Conservation (phyloP, 2,329 filamentous ascomycete genomes). For the Simplicillium sp. region DNA sequence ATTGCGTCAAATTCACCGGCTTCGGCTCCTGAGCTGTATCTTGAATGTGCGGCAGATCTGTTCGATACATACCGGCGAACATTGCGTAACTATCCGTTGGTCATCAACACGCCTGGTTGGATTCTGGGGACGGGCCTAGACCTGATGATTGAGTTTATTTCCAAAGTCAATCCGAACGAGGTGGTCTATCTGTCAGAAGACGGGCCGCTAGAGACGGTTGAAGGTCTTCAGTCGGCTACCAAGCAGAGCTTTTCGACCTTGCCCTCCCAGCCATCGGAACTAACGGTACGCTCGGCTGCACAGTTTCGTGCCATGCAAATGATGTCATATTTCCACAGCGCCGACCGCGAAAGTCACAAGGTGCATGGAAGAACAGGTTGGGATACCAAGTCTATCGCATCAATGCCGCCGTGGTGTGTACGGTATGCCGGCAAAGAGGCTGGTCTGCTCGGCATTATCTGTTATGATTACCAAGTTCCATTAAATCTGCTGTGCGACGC, state of each 20-base stretch:
- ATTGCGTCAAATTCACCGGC: slow-evolving; percentile 56
- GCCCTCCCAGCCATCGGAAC: slow-evolving; percentile 49
- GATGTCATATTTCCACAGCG: slow-evolving; percentile 68
- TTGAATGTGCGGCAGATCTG: slow-evolving; percentile 55
- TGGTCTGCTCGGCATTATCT: slow-evolving; percentile 56
- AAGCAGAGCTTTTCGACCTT: slow-evolving; percentile 38
- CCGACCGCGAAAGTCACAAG: slow-evolving; percentile 5
- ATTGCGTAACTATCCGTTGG: slow-evolving; percentile 40
- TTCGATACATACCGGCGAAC: slow-evolving; percentile 44
- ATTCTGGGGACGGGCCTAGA: slow-evolving; percentile 61
- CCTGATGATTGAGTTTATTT: slow-evolving; percentile 49
- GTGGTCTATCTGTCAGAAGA: slow-evolving; percentile 61
- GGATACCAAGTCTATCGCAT: slow-evolving; percentile 45
- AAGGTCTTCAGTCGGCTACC: slow-evolving; percentile 37
- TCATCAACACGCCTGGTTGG: slow-evolving; percentile 71
- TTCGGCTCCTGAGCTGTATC: slow-evolving; percentile 57
- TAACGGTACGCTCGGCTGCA: slow-evolving; percentile 47
- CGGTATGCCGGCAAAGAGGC: slow-evolving; percentile 39
- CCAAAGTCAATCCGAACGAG: slow-evolving; percentile 44
- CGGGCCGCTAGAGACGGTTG: slow-evolving; percentile 47
- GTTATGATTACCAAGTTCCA: slow-evolving; percentile 55
- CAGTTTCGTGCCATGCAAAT: slow-evolving; percentile 66
- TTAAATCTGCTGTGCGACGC: slow-evolving; percentile 50
- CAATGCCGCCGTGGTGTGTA: slow-evolving; percentile 51
- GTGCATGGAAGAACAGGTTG: slow-evolving; percentile 26